These are phyloP conservation scores for Dittrichia graveolens DNA, from an alignment of 129 eudicot genomes.

Conservation along the genomic window DNA sequence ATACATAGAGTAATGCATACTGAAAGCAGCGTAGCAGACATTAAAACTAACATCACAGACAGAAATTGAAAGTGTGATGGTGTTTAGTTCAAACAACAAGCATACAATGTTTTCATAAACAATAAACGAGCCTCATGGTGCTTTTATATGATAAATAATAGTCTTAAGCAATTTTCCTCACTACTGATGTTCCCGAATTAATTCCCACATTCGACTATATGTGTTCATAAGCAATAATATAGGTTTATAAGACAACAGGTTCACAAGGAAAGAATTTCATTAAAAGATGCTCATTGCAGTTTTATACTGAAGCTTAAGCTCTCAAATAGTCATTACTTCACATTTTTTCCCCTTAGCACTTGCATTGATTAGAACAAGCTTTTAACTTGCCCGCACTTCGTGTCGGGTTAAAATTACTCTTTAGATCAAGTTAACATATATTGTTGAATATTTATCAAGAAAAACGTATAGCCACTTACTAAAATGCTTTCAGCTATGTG, in stretches of 20 bases:
- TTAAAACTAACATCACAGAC: neutral
- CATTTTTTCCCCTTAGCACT: neutral
- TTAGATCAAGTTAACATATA: too few relatives aligned
- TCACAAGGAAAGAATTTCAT: neutral
- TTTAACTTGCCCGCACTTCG: too few relatives aligned
- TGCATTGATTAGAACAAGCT: constrained; percentile 19
- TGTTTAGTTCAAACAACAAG: neutral
- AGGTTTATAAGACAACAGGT: neutral
- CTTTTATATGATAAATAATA: neutral
- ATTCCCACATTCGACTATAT: neutral
- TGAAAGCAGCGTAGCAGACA: neutral
- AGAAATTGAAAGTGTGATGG: neutral
- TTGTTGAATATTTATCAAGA: too few relatives aligned
- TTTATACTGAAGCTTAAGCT: neutral
- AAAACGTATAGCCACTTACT: too few relatives aligned
- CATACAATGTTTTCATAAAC: neutral
- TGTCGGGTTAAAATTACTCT: too few relatives aligned
- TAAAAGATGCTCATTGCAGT: neutral
- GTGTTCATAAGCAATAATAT: constrained; percentile 14
- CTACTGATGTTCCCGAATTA: too few relatives aligned
- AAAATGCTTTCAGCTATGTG: too few relatives aligned
- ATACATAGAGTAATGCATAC: neutral
- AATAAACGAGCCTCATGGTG: neutral
- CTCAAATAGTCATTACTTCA: neutral
- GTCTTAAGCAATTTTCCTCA: too few relatives aligned